Evolutionary conservation across 306 rosid genomes (phyloP).

Genomic region (Rosa persica): DNA sequence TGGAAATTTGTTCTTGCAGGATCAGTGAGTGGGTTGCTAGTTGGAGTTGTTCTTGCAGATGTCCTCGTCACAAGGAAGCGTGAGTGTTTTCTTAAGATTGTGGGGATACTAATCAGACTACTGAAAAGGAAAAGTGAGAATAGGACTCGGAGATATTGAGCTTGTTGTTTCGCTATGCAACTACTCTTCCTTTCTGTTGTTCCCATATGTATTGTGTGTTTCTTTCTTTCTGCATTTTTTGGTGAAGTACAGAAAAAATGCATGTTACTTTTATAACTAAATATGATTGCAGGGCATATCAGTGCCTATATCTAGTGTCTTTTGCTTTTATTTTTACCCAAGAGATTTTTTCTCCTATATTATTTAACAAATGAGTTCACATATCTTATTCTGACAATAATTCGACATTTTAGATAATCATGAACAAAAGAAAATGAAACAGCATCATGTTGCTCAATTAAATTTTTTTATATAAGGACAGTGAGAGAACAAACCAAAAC

Average conservation of each 20-base stretch:
- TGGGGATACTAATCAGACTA: background rate
- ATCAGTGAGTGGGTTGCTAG: background rate
- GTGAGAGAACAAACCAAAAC: background rate
- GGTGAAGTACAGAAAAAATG: background rate
- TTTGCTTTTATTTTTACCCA: background rate
- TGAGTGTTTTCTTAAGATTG: background rate
- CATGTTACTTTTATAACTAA: background rate
- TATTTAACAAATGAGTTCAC: background rate
- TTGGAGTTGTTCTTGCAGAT: background rate
- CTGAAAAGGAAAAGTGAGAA: background rate
- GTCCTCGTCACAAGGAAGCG: background rate
- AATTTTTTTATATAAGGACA: too few species aligned
- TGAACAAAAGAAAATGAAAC: background rate
- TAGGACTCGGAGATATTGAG: background rate
- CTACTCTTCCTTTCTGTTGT: background rate
- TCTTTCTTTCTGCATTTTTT: background rate
- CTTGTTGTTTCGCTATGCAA: background rate
- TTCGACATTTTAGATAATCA: background rate
- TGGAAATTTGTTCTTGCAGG: slow-evolving; percentile 3
- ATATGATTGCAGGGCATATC: background rate
- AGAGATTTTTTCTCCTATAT: too few species aligned
- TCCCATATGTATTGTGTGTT: background rate
- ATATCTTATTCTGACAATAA: background rate
- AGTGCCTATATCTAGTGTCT: background rate
- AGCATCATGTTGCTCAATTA: background rate